These are phyloP conservation scores for Rhytidiadelphus loreus DNA, from an alignment of 225 moss, liverwort and hornwort species.

Conservation along the genomic window DNA sequence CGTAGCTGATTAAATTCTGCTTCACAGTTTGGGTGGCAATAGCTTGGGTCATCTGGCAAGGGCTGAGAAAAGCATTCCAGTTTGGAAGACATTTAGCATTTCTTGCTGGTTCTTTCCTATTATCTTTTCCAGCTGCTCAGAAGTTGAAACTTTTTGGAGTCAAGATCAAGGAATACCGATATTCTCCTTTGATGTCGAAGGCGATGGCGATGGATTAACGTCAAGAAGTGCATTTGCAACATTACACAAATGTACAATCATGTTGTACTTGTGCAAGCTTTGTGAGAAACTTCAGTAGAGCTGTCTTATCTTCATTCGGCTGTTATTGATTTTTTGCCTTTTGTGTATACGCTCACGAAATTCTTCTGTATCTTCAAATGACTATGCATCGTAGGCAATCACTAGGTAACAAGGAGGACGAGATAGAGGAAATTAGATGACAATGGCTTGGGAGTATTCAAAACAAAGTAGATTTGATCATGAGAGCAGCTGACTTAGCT, in stretches of 20 bases:
- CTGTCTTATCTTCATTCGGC: not conserved
- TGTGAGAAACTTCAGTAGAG: not conserved
- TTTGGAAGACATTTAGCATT: slow-evolving; percentile 11
- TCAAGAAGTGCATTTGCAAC: not conserved
- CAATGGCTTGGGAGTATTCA: not conserved
- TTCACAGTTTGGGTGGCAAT: slow-evolving; percentile 54
- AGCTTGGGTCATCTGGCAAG: slow-evolving; percentile 55
- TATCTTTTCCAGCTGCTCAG: not conserved
- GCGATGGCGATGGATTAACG: not conserved
- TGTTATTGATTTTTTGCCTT: not conserved
- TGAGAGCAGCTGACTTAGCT: not conserved
- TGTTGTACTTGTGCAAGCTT: not conserved
- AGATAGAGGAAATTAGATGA: not conserved
- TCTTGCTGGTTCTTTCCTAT: slow-evolving; percentile 12
- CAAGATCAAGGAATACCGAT: not conserved
- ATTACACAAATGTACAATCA: not conserved
- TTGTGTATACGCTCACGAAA: not conserved
- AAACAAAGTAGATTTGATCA: not conserved
- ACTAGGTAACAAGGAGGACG: not conserved
- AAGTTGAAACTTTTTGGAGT: not conserved
- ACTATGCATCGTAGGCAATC: not conserved
- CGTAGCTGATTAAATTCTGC: not conserved
- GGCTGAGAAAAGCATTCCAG: slow-evolving; percentile 21
- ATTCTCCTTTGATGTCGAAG: not conserved
- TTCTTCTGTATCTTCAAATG: not conserved